Percentiles rank a stretch among this genome's conserved stretches.
Conservation (phyloP, 805 yeast species). For the Kregervanrija fluxuum region DNA sequence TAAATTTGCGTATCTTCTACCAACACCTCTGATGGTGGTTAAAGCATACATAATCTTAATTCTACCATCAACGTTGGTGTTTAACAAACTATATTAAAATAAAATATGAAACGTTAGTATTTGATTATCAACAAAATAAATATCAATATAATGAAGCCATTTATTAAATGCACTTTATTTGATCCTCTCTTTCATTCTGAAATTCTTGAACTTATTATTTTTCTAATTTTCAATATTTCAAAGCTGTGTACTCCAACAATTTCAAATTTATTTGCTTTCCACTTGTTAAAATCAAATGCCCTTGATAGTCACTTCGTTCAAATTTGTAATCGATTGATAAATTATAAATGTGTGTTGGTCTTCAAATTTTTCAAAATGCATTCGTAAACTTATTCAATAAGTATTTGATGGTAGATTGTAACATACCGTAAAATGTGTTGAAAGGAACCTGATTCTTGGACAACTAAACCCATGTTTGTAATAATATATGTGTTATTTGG, state of each 20-base stretch:
- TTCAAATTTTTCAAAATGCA: no score
- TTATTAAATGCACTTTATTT: no score
- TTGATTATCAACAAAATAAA: neutral
- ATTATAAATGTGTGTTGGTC: no score
- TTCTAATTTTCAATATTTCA: neutral
- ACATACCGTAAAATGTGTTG: constrained; percentile 99
- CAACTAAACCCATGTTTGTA: constrained; percentile 45
- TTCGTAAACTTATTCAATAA: no score
- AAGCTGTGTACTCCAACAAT: neutral
- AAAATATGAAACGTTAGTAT: constrained; percentile 30
- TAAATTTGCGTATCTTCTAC: constrained; percentile 99
- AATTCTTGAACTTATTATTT: neutral
- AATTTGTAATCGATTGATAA: no score
- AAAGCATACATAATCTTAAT: constrained; percentile 99
- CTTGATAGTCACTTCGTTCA: no score
- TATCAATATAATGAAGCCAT: neutral
- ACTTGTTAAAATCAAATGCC: no score
- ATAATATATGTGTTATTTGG: no score
- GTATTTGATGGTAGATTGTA: neutral
- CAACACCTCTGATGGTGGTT: constrained; percentile 99
- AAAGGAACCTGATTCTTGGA: constrained; percentile 98
- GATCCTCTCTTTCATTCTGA: no score
- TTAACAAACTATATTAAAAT: constrained; percentile 69
- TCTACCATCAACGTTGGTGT: constrained; percentile 99
- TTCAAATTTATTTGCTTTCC: no score